Evolutionary conservation across 257 asterid species (phyloP), one percentile per base, ranked within the genome.

Genomic region (Misopates orontium): DNA sequence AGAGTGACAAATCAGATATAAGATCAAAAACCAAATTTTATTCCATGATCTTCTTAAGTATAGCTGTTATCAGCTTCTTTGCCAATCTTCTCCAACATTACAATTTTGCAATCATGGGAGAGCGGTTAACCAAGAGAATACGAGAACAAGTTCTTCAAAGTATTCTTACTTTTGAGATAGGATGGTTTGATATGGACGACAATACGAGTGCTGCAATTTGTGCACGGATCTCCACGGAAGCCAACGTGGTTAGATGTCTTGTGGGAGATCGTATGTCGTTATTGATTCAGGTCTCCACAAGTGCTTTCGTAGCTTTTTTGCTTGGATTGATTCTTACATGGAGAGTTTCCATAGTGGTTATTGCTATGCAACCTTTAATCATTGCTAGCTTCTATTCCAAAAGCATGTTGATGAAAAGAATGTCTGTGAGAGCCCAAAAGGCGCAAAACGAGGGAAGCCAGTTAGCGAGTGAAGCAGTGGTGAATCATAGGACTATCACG

Each of bases 361-460:
- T 89, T 18, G 77, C 97, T 1, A 64, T 82, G 15, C 97, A 87
- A 19, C 95, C 97, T 11, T 18, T 89, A 5, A 66, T 79, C 19
- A 75, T 89, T 0, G 78, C 79, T 0, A 75, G 97, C 78, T 83
- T 85, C 67, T 87, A 89, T 50, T 87, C 81, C 0, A 85, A 83
- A 51, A 76, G 81, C 41, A 67, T 75, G 7, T 53, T 89, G 72
- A 82, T 89, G 89, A 80, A 79, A 66, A 64, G 64, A 28, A 87
- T 85, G 91, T 85, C 95, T 0, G 70, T 4, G 18, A 74, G 68
- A 63, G 83, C 94, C 4, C 77, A 78, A 48, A 85, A 78, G 73
- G 87, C 87, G 19, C 97, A 89, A 61, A 74, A 77, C 41, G 83
- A 83, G 73, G 93, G 93, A 36, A 83, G 89, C 71, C 93, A 89